Evolutionary conservation across 2,329 filamentous ascomycete genomes (phyloP), one percentile per base, ranked within the genome.

Genomic region (Fusarium paranaense): DNA sequence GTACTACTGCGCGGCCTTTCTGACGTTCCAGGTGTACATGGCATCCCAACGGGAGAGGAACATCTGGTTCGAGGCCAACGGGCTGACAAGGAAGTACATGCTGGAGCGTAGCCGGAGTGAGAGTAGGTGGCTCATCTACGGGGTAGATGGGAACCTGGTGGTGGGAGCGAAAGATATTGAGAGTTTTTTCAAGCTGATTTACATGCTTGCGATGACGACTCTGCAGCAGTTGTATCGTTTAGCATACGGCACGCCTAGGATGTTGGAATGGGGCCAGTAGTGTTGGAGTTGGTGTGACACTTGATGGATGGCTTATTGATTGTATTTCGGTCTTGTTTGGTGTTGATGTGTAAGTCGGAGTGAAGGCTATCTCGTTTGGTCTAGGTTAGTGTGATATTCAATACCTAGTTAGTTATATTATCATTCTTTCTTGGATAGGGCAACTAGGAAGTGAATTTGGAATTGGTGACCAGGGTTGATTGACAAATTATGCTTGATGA

Each of bases 51-150:
- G 56, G 8, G 80, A 83, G 63, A 72, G 76, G 59, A 8, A 71
- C 4, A 71, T 81, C 13, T 84, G 82, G 82, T 25, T 78, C 13
- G 58, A 68, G 38, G 81, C 77, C 7, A 83, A 84, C 57, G 73
- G 74, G 18, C 35, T 77, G 38, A 81, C 81, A n/a, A 72, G 78
- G 64, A 64, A 56, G n/a, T 77, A 81, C 35, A 71, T 82, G 70
- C 59, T 82, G 20, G 62, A 52, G 25, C 38, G 72, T 16, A 62
- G 58, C 20, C 64, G 65, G 14, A 65, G 42, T 3, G 18, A 38
- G 5, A 66, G 65, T 30, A 69, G 61, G 60, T 30, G 63, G 52
- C 54, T 66, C 2, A 27, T 69, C 11, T 37, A 56, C 25, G 47
- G 61, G 22, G 30, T 76, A 14, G 71, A 73, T 37, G 47, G 50